Conservation (phyloP, 345 rosid species). For the Lumnitzera racemosa region DNA sequence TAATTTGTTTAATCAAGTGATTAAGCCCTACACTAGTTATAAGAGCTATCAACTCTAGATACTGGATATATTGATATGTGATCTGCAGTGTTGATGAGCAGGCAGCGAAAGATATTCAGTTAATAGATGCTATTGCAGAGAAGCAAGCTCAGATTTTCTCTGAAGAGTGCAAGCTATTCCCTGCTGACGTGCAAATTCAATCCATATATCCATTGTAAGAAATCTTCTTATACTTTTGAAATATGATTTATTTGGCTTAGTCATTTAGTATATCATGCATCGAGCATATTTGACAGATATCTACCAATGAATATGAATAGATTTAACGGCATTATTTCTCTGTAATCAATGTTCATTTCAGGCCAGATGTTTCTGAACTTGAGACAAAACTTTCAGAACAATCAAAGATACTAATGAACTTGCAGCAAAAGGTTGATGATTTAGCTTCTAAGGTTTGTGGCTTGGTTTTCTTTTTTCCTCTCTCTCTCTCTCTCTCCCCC, state of each 20-base stretch:
- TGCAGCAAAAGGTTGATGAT: constrained; percentile 92
- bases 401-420: constrained; percentile 73
- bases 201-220: constrained; percentile 89
- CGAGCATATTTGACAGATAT: background rate
- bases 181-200: constrained; percentile 98
- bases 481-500: too few relatives aligned
- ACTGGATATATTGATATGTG: background rate
- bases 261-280: background rate
- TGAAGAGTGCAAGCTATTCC: constrained; percentile 97
- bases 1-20: too few relatives aligned
- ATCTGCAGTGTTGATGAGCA: constrained; percentile 87
- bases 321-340: constrained; percentile 31
- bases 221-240: background rate
- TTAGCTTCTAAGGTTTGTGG: constrained; percentile 82
- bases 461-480: background rate
- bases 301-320: background rate
- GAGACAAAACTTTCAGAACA: constrained; percentile 88
- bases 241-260: background rate
- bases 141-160: constrained; percentile 92
- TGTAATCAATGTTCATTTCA: constrained; percentile 48
- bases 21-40: too few relatives aligned
- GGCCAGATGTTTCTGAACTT: constrained; percentile 95
- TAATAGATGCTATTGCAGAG: constrained; percentile 93
- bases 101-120: constrained; percentile 86
- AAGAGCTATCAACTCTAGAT: too few relatives aligned